Conservation (phyloP, 73 alveolate genomes). For the Paramecium sexaurelia region DNA sequence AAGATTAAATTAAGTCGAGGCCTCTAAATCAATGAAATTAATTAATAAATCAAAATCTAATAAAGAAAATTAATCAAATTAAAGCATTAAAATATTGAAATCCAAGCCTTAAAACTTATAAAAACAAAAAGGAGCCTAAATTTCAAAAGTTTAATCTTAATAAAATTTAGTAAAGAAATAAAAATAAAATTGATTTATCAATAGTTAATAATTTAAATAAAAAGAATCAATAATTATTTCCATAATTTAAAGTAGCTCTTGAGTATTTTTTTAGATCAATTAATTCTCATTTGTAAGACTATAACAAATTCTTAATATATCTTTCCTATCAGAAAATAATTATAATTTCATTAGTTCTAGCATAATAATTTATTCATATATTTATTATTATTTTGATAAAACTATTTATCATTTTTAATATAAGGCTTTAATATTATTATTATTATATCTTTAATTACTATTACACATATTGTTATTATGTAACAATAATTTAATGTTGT, state of each 20-base stretch:
- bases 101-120: not conserved
- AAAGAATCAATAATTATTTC: not conserved
- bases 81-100: not conserved
- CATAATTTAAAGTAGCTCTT: not conserved
- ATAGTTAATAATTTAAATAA: not conserved
- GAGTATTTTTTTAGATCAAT: not conserved
- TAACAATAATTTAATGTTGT: not conserved
- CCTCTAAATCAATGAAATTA: not conserved
- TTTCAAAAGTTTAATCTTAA: not conserved
- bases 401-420: not conserved
- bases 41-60: not conserved
- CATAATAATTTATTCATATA: not conserved
- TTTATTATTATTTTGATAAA: not conserved
- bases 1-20: conserved; percentile 39
- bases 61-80: not conserved
- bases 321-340: not conserved
- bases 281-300: conserved; percentile 16
- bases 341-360: not conserved
- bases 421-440: not conserved
- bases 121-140: not conserved
- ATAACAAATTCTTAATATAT: not conserved
- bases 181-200: not conserved
- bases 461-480: not conserved
- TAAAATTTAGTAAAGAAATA: not conserved
- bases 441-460: too few relatives aligned